These are phyloP conservation scores for Suillus tomentosus DNA, from an alignment of 768 basidiomycete genomes.

Conservation along the genomic window DNA sequence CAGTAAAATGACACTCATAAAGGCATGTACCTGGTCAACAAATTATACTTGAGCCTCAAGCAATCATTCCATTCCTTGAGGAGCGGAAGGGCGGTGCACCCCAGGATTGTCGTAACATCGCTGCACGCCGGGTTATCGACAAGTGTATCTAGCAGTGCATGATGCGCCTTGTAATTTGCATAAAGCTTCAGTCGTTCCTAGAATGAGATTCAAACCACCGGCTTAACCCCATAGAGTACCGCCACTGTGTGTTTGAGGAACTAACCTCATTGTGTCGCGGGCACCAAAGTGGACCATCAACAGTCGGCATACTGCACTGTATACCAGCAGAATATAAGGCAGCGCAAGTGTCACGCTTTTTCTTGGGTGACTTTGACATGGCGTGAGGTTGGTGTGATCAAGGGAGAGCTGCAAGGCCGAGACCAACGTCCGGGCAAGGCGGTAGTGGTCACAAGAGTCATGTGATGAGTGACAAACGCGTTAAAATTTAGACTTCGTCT, in stretches of 20 bases:
- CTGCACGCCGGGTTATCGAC: slow-evolving; percentile 30
- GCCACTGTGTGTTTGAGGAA: background rate
- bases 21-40: slow-evolving; percentile 33
- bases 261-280: slow-evolving; percentile 34
- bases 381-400: background rate
- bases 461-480: slow-evolving; percentile 7
- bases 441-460: background rate
- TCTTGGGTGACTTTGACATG: slow-evolving; percentile 16
- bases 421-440: no score
- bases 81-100: slow-evolving; percentile 32
- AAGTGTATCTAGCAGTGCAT: slow-evolving; percentile 32
- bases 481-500: background rate
- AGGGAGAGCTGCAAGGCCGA: no score
- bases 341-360: slow-evolving; percentile 20
- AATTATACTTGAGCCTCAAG: slow-evolving; percentile 34
- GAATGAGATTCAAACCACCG: background rate
- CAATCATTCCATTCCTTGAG: slow-evolving; percentile 36
- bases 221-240: background rate
- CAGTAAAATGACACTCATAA: background rate
- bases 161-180: slow-evolving; percentile 37
- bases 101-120: slow-evolving; percentile 25
- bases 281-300: slow-evolving; percentile 27
- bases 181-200: slow-evolving; percentile 41
- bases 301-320: slow-evolving; percentile 17
- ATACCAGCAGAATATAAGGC: slow-evolving; percentile 20